phyloP scores from a whole-genome alignment of 768 basidiomycete species.

The Suillus ampliporus region DNA sequence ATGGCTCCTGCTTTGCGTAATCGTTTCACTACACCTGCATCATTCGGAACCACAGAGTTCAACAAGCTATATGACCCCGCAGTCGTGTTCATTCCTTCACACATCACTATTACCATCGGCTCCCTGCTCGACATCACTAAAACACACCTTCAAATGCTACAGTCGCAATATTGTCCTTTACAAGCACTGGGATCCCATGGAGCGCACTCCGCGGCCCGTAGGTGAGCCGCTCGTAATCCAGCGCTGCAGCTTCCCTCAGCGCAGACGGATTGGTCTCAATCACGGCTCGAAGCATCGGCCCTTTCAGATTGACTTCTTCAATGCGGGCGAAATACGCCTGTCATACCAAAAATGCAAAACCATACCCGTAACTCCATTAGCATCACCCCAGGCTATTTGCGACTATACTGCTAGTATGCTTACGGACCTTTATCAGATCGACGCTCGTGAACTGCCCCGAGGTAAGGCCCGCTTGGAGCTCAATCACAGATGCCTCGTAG shows the following conservation, averaged over 20 bases:
- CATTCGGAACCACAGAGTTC: slow-evolving; percentile 38
- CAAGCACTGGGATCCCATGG: slow-evolving; percentile 46
- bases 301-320: slow-evolving; percentile 48
- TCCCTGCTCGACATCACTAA: too few relatives aligned
- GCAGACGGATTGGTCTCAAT: slow-evolving; percentile 47
- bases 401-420: not conserved
- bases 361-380: not conserved
- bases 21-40: slow-evolving; percentile 39
- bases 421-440: slow-evolving; percentile 44
- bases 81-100: slow-evolving; percentile 47
- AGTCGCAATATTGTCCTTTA: slow-evolving; percentile 43
- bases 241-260: slow-evolving; percentile 37
- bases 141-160: slow-evolving; percentile 32
- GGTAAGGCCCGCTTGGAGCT: slow-evolving; percentile 45
- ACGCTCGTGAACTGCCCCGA: slow-evolving; percentile 45
- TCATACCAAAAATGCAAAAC: slow-evolving; percentile 1
- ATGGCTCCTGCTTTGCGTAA: slow-evolving; percentile 41
- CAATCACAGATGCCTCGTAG: slow-evolving; percentile 45
- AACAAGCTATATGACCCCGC: slow-evolving; percentile 46
- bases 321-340: slow-evolving; percentile 50
- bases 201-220: slow-evolving; percentile 36
- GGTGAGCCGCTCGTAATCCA: slow-evolving; percentile 39
- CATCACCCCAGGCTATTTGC: not conserved
- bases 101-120: not conserved
- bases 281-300: slow-evolving; percentile 44